These are phyloP conservation scores for Westerdykella ornata DNA, from an alignment of 2,329 filamentous ascomycete genomes.

Conservation along the genomic window DNA sequence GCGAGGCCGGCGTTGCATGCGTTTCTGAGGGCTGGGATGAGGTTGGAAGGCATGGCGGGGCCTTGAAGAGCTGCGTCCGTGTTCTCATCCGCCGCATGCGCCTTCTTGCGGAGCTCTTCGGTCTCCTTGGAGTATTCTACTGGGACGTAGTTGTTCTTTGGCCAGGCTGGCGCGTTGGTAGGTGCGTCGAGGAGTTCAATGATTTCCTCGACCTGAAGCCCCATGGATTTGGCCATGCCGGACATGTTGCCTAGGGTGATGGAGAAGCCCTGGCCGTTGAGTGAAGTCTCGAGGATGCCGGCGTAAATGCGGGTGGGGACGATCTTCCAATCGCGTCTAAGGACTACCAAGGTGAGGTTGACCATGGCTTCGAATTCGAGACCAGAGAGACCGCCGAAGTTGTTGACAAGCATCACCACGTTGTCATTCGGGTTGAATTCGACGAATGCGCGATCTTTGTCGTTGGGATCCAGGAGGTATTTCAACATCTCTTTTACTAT, in stretches of 20 bases:
- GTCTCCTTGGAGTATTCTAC: conserved; percentile 22
- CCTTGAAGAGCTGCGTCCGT: conserved; percentile 17
- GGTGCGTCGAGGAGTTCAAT: conserved; percentile 45
- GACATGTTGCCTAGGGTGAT: conserved; percentile 50
- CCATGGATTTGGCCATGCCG: conserved; percentile 39
- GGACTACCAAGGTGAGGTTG: conserved; percentile 36
- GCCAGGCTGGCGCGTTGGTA: conserved; percentile 49
- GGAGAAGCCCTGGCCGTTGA: conserved; percentile 52
- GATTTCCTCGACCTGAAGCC: conserved; percentile 37
- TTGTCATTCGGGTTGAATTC: conserved; percentile 43
- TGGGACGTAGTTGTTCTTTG: conserved; percentile 42
- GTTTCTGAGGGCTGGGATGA: conserved; percentile 37
- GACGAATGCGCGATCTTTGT: conserved; percentile 46
- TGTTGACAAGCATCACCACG: conserved; percentile 44
- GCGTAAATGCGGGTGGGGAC: conserved; percentile 44
- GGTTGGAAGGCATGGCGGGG: conserved; percentile 36
- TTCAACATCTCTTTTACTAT: conserved; percentile 45
- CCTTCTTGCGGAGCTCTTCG: conserved; percentile 21
- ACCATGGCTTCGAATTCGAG: conserved; percentile 46
- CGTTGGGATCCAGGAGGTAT: conserved; percentile 44
- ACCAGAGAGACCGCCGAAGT: conserved; percentile 45
- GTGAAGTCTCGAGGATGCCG: conserved; percentile 47
- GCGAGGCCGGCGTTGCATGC: conserved; percentile 46
- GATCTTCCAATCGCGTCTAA: conserved; percentile 45
- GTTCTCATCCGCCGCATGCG: conserved; percentile 21